Evolutionary conservation across 208 protist genomes (phyloP).

Genomic region (Lotmaria passim): DNA sequence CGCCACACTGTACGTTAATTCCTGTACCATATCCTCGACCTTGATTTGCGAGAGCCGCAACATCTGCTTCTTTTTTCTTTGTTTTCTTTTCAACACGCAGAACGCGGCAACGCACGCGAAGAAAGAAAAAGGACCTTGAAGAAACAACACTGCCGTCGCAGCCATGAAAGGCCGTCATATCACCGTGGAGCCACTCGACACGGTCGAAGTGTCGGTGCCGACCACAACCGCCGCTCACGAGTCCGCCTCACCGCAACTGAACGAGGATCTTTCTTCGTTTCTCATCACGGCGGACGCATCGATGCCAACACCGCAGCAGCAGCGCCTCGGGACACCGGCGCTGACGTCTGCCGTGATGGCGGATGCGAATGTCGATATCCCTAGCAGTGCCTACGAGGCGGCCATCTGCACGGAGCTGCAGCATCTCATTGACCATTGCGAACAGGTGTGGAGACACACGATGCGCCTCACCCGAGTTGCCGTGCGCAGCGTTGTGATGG

Average conservation of each 20-base stretch:
- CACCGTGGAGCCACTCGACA: constrained; percentile 13
- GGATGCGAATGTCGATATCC: constrained; percentile 37
- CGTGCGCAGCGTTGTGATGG: constrained; percentile 51
- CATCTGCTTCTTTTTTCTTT: too few relatives aligned
- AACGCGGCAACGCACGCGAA: too few relatives aligned
- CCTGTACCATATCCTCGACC: too few relatives aligned
- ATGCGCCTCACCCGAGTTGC: constrained; percentile 50
- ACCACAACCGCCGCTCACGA: background rate
- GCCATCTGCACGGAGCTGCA: constrained; percentile 63
- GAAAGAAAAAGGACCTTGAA: too few relatives aligned
- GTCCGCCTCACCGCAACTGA: background rate
- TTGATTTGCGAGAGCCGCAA: too few relatives aligned
- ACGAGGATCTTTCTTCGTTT: background rate
- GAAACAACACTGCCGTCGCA: too few relatives aligned
- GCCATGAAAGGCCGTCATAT: constrained; percentile 32
- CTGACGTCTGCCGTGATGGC: constrained; percentile 8
- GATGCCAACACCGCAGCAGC: background rate
- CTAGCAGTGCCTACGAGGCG: constrained; percentile 74
- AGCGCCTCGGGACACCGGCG: background rate
- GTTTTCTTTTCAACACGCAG: constrained; percentile 8
- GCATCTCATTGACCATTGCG: constrained; percentile 50
- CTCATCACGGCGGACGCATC: background rate
- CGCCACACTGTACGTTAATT: too few relatives aligned
- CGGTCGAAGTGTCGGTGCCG: background rate
- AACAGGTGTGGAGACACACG: constrained; percentile 40